Base-by-base conservation (phyloP, 2,329 filamentous ascomycete genomes). In the Aspergillus quadrilineatus region DNA sequence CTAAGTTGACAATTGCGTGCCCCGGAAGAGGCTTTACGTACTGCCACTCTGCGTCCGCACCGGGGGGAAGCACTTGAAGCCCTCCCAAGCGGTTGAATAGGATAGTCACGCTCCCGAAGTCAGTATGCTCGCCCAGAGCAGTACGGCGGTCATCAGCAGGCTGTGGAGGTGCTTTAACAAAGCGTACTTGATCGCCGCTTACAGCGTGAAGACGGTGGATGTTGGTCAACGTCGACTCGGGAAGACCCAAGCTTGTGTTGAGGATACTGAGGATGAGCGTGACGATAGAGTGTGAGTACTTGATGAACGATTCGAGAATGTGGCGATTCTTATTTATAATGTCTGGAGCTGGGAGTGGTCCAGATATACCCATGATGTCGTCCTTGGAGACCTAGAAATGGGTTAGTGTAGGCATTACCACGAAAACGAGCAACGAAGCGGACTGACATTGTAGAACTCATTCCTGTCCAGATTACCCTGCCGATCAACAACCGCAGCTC, bases 51-150 rank as follows among this genome's bases (percentile, higher is more conserved):
- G 69, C 70, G 52, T 73, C 71, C 4, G 63, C 61, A 0, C 69
- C 68, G 0, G 80, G 79, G 0, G 77, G 74, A 3, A 79, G 70
- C 3, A 84, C 78, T 63, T 84, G 82, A 6, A 85, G 71, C 0
- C 82, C 82, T 0, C 82, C 82, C 2, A 84, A 66, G 0, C 80
- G 75, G 67, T 84, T 85, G 68, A 84, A 82, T 1, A 85, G 74
- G 4, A 85, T 69, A 0, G 82, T 85, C 5, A 85, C 73, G 50
- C 74, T 79, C 45, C 81, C 82, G 60, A 84, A 84, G 61, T 85
- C 82, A 2, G 81, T 84, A 63, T 85, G 82, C 55, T 80, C 79
- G 22, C 79, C 79, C 22, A 82, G 63, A 2, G 77, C 75, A 3
- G 77, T 76, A 39, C 69, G 71, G 26, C 70, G 67, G 62, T 79